Percentiles rank a stretch among this genome's conserved stretches.
phyloP scores from a whole-genome alignment of 768 basidiomycete genomes.

The Mycena galopus region DNA sequence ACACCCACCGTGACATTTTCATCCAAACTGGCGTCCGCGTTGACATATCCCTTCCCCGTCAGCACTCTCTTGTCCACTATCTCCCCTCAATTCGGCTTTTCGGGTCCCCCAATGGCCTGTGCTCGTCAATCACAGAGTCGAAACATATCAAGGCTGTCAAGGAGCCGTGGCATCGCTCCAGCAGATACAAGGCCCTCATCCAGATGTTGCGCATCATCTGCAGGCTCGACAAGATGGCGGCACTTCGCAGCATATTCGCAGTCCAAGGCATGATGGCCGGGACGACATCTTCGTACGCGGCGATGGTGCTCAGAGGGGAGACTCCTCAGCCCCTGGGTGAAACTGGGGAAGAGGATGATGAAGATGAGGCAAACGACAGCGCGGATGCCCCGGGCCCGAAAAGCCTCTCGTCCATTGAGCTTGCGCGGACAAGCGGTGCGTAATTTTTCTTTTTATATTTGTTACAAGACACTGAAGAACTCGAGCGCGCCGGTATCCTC shows the following conservation, averaged over 20 bases:
- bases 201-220: neutral
- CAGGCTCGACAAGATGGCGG: neutral
- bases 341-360: neutral
- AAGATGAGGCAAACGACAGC: neutral
- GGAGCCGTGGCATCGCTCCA: neutral
- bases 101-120: constrained; percentile 44
- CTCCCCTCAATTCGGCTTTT: too few species aligned
- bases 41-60: constrained; percentile 40
- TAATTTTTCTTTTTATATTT: too few species aligned
- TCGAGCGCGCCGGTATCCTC: too few species aligned
- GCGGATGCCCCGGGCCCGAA: neutral
- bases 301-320: neutral
- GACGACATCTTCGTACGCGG: neutral
- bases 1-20: too few species aligned
- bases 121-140: constrained; percentile 42
- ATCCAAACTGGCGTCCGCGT: neutral
- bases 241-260: neutral
- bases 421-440: too few species aligned
- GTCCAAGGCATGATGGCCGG: neutral
- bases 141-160: constrained; percentile 32
- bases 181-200: neutral
- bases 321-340: too few species aligned
- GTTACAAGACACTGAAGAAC: too few species aligned
- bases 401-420: neutral
- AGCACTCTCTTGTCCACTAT: constrained; percentile 44